A percentile compares a stretch with the other conserved stretches of the same genome.
Conservation (phyloP, 1,284 basidiomycete genomes). For the Moesziomyces globuligerus region DNA sequence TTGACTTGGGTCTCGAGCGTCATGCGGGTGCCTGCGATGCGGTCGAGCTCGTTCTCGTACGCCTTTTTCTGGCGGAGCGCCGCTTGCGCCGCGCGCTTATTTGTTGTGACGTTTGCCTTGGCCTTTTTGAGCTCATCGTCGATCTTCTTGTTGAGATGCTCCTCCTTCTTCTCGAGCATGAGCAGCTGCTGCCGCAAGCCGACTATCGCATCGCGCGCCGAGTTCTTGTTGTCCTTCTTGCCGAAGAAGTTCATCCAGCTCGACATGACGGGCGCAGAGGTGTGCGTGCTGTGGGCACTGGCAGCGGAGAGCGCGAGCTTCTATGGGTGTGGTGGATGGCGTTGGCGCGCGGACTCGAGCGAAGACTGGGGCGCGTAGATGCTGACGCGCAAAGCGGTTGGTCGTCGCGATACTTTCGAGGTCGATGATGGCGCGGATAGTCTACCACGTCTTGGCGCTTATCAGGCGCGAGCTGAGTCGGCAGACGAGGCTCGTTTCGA, state of each 20-base stretch:
- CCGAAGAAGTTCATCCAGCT: conserved; percentile 65
- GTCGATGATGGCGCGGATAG: no score
- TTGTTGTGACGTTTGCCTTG: conserved; percentile 88
- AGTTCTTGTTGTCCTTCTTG: conserved; percentile 63
- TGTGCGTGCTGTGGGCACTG: background rate
- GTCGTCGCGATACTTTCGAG: no score
- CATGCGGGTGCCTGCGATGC: conserved; percentile 84
- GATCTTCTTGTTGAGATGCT: conserved; percentile 94
- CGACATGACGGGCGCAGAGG: conserved; percentile 59
- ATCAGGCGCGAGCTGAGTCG: background rate
- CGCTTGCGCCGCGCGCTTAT: conserved; percentile 77
- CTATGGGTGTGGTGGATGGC: background rate
- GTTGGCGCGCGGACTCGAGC: no score
- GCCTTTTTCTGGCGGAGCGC: conserved; percentile 96
- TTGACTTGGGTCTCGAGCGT: conserved; percentile 97
- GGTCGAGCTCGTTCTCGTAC: conserved; percentile 86
- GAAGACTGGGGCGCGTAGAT: no score
- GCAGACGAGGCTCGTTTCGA: background rate
- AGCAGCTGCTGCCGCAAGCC: conserved; percentile 71
- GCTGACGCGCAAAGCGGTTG: no score
- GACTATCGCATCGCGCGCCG: conserved; percentile 69
- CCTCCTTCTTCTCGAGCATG: conserved; percentile 99
- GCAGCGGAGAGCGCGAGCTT: background rate
- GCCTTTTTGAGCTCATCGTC: conserved; percentile 94
- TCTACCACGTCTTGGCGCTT: no score